Conservation (phyloP, 371 early-diverging fungal genomes). For the Rhizomucor miehei region DNA sequence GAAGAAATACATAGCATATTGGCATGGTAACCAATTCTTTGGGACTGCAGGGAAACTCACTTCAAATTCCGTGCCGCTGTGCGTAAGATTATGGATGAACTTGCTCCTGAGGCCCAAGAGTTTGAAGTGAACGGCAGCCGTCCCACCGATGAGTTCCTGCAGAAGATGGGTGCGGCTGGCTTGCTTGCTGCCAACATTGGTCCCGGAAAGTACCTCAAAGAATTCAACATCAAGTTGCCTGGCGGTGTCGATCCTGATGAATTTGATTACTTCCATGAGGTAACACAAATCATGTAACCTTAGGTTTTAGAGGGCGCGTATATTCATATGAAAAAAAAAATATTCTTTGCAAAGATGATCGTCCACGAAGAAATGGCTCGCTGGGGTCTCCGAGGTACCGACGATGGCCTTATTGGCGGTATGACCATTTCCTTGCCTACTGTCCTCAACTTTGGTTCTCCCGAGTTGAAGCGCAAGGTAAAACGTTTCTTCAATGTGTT, state of each 20-base stretch:
- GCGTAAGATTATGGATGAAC: conserved; percentile 36
- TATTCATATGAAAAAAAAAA: not conserved
- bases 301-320: not conserved
- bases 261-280: conserved; percentile 67
- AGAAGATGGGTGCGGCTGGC: conserved; percentile 39
- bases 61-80: conserved; percentile 37
- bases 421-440: conserved; percentile 53
- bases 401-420: conserved; percentile 37
- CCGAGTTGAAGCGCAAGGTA: conserved; percentile 35
- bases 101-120: conserved; percentile 38
- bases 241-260: conserved; percentile 52
- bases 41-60: conserved; percentile 49
- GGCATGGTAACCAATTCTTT: no score
- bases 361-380: conserved; percentile 76
- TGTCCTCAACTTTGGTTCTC: conserved; percentile 33
- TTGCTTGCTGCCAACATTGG: conserved; percentile 33
- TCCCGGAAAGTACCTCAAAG: conserved; percentile 36
- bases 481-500: no score
- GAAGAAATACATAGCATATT: no score
- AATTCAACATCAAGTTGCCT: conserved; percentile 27
- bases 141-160: conserved; percentile 44
- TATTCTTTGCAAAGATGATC: conserved; percentile 37
- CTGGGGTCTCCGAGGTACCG: conserved; percentile 23
- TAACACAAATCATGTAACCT: not conserved
- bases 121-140: conserved; percentile 38